Percentiles rank a stretch among this genome's conserved stretches.
phyloP scores from a whole-genome alignment of 2,329 filamentous ascomycete genomes.

The Diaporthe capsici region DNA sequence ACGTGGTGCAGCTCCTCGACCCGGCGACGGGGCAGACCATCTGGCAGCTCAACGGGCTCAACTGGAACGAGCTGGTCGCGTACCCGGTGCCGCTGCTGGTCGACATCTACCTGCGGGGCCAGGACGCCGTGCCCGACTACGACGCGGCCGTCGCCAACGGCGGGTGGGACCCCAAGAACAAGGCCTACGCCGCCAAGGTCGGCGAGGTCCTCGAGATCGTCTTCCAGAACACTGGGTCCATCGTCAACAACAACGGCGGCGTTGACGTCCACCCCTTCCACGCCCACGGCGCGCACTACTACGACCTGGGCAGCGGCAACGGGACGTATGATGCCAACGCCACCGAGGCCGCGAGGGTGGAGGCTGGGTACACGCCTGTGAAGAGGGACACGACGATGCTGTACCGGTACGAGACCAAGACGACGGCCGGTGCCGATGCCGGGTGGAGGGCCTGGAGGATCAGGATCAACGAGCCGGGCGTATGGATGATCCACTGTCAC shows the following conservation, averaged over 20 bases:
- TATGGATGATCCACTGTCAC: slow-evolving; percentile 76
- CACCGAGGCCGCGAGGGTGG: slow-evolving; percentile 60
- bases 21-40: slow-evolving; percentile 50
- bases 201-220: slow-evolving; percentile 71
- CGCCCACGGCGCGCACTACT: slow-evolving; percentile 67
- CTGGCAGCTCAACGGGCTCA: slow-evolving; percentile 59
- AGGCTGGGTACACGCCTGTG: slow-evolving; percentile 53
- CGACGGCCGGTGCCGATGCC: slow-evolving; percentile 55
- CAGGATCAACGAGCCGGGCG: slow-evolving; percentile 63
- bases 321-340: slow-evolving; percentile 64
- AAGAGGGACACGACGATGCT: slow-evolving; percentile 66
- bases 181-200: slow-evolving; percentile 65
- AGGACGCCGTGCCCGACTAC: slow-evolving; percentile 64
- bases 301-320: slow-evolving; percentile 66
- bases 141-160: slow-evolving; percentile 61
- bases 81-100: slow-evolving; percentile 62
- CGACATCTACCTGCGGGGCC: slow-evolving; percentile 64
- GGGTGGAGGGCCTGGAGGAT: slow-evolving; percentile 76
- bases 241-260: slow-evolving; percentile 57
- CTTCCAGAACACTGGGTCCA: slow-evolving; percentile 47
- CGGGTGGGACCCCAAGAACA: slow-evolving; percentile 67
- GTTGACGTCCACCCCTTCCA: slow-evolving; percentile 66
- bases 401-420: slow-evolving; percentile 64
- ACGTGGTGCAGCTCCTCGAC: slow-evolving; percentile 56
- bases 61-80: slow-evolving; percentile 58